These are phyloP conservation scores for Pythium monospermum DNA, from an alignment of 352 stramenopile genomes.

Conservation along the genomic window DNA sequence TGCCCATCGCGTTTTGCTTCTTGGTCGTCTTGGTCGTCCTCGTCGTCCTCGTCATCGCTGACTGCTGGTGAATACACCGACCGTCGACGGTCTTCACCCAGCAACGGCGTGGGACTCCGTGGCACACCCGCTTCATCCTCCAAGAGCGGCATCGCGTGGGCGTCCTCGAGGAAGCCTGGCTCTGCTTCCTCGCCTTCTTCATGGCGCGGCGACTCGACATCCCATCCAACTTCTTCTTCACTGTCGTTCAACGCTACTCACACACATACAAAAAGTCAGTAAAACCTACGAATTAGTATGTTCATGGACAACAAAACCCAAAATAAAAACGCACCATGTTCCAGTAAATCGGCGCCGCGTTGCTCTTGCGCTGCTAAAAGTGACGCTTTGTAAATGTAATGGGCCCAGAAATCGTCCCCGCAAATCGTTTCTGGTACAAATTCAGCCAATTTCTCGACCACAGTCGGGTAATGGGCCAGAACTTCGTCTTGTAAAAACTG, in stretches of 20 bases:
- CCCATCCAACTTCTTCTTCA: constrained; percentile 68
- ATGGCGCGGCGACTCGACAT: constrained; percentile 45
- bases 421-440: constrained; percentile 50
- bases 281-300: neutral
- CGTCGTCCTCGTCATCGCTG: constrained; percentile 11
- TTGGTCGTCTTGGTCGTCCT: too few relatives aligned
- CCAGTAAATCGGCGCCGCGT: constrained; percentile 50
- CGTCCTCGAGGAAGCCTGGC: constrained; percentile 32
- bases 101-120: neutral
- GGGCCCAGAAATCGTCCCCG: constrained; percentile 50
- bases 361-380: constrained; percentile 63
- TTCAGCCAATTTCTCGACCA: constrained; percentile 47
- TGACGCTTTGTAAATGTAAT: constrained; percentile 78
- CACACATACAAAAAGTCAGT: neutral
- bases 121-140: neutral
- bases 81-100: constrained; percentile 9
- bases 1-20: too few relatives aligned
- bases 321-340: constrained; percentile 37
- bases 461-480: constrained; percentile 57
- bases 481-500: constrained; percentile 44
- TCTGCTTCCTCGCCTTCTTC: constrained; percentile 30
- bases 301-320: neutral
- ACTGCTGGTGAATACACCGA: neutral
- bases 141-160: constrained; percentile 4
- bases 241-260: constrained; percentile 45